Evolutionary conservation across 129 eudicot genomes (phyloP).

Genomic region (Logfia minima): DNA sequence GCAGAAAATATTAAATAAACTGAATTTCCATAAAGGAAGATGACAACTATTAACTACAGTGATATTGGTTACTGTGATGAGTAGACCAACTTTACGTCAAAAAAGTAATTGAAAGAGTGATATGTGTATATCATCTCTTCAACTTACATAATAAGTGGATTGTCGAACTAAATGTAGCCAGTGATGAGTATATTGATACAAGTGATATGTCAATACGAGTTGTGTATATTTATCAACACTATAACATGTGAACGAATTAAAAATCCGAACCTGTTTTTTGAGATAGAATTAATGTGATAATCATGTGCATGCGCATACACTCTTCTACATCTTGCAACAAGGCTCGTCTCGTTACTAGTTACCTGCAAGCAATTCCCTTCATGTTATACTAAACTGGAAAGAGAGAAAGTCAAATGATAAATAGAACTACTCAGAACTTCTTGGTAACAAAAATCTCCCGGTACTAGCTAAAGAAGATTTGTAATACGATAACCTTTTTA

Average conservation of each 20-base stretch:
- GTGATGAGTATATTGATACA: neutral
- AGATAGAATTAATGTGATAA: slow-evolving; percentile 95
- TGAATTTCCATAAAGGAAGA: neutral
- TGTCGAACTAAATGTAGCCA: neutral
- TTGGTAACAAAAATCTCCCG: neutral
- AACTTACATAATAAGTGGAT: neutral
- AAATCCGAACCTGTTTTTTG: slow-evolving; percentile 76
- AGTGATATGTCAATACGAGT: neutral
- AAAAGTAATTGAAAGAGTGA: neutral
- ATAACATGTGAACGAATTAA: slow-evolving; percentile 1
- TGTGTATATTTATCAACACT: neutral
- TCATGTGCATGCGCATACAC: slow-evolving; percentile 99
- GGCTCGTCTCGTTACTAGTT: slow-evolving; percentile 85
- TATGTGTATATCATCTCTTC: neutral
- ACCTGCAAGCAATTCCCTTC: slow-evolving; percentile 51
- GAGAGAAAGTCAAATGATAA: slow-evolving; percentile 5
- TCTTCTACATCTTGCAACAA: slow-evolving; percentile 91
- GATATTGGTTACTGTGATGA: neutral
- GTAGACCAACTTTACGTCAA: neutral
- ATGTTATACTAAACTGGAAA: slow-evolving; percentile 14
- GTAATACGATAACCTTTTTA: slow-evolving; percentile 18
- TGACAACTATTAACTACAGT: neutral
- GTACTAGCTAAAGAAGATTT: neutral
- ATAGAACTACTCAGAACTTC: slow-evolving; percentile 1
- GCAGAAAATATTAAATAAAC: neutral